These are phyloP conservation scores for Cutaneotrichosporon mucoides DNA, from an alignment of 1,284 basidiomycete genomes.

Conservation along the genomic window DNA sequence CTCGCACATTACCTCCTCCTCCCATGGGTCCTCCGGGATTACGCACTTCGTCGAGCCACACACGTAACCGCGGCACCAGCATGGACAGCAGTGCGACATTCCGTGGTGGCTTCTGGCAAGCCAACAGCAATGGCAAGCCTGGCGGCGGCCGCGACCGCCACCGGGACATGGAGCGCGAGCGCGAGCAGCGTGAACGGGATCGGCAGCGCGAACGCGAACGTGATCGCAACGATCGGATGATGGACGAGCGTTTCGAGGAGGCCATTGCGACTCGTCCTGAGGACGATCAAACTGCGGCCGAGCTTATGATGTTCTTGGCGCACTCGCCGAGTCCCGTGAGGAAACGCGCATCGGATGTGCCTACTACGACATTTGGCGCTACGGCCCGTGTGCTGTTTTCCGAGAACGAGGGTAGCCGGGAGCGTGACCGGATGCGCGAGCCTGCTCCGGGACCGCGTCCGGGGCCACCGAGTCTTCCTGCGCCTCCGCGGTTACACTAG, in stretches of 20 bases:
- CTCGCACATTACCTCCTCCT: neutral
- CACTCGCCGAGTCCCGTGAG: conserved; percentile 40
- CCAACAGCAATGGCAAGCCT: conserved; percentile 2
- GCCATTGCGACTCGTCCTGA: conserved; percentile 20
- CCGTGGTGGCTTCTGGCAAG: conserved; percentile 16
- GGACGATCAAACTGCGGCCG: conserved; percentile 45
- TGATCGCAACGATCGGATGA: conserved; percentile 3
- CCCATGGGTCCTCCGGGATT: conserved; percentile 3
- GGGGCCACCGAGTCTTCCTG: conserved; percentile 1
- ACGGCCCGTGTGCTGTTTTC: conserved; percentile 42
- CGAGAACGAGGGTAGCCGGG: conserved; percentile 17
- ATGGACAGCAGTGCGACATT: conserved; percentile 18
- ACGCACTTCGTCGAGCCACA: conserved; percentile 7
- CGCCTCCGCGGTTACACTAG: neutral
- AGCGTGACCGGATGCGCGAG: conserved; percentile 6
- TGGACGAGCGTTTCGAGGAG: conserved; percentile 2
- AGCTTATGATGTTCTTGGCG: conserved; percentile 49
- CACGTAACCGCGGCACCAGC: conserved; percentile 12
- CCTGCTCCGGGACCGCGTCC: conserved; percentile 6
- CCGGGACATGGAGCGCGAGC: neutral
- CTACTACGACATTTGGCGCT: conserved; percentile 15
- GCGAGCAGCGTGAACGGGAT: conserved; percentile 7
- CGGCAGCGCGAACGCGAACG: conserved; percentile 12
- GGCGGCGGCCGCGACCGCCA: conserved; percentile 3
- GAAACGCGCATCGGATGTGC: conserved; percentile 12